Evolutionary conservation across 306 rosid genomes (phyloP).

Genomic region (Styphnolobium japonicum): DNA sequence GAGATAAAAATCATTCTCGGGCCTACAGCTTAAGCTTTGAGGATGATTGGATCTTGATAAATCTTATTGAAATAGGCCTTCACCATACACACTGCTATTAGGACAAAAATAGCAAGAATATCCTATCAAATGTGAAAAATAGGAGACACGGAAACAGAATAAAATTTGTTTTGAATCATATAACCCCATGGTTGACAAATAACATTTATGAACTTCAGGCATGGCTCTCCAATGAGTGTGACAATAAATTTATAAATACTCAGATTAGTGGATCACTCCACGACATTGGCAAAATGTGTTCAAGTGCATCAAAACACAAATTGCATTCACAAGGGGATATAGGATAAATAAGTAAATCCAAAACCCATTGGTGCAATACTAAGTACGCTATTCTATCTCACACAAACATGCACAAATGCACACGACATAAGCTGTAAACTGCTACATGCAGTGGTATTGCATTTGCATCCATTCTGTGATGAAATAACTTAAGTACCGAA

Average conservation of each 20-base stretch:
- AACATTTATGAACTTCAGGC: background rate
- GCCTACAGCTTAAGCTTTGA: too few relatives aligned
- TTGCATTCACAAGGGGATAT: background rate
- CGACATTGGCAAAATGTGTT: background rate
- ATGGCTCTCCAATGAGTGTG: background rate
- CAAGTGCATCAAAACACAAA: background rate
- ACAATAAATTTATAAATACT: background rate
- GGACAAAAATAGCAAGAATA: background rate
- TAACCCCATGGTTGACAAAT: background rate
- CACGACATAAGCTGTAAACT: background rate
- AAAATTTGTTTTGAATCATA: background rate
- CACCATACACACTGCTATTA: background rate
- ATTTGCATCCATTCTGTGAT: background rate
- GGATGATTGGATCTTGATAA: too few relatives aligned
- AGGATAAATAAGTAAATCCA: background rate
- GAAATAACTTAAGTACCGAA: background rate
- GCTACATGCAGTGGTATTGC: background rate
- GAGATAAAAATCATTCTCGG: too few relatives aligned
- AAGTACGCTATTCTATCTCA: background rate
- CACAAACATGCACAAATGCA: background rate
- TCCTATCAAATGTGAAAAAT: background rate
- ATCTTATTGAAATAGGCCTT: background rate
- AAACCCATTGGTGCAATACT: background rate
- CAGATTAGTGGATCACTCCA: background rate
- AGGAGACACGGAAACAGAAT: background rate